Base-by-base conservation (phyloP, 2,329 filamentous ascomycete species). In the Harringtonia lauricola region DNA sequence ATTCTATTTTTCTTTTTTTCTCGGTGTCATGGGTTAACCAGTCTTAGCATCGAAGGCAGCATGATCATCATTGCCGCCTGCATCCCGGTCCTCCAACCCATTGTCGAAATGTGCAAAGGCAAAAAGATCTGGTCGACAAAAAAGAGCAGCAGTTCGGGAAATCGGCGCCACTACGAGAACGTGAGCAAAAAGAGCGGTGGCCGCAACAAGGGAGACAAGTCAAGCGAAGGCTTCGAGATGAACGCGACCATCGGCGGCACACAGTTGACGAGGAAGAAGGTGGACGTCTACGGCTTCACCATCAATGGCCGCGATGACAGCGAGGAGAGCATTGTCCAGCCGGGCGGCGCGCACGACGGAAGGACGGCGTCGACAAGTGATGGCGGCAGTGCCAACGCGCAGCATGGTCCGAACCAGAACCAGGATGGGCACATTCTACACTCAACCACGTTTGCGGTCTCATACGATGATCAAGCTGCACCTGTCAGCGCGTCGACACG, bases 1-100 rank as follows among this genome's bases (percentile, higher is more conserved):
- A 26, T 14, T 19, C 8, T 9, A 21, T 8, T 39, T 30, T 12
- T 6, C 8, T 12, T 13, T 12, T 19, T 19, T 19, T 18, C 17
- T 26, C n/a, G 5, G n/a, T 3, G 17, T 9, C 15, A 30, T 4
- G n/a, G 10, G 15, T 3, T 39, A 14, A 39, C 26, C n/a, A 29
- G 5, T 13, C 3, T 15, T 8, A 35, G 39, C 2, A 41, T 41
- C 21, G 39, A 41, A 18, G 39, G 39, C 8, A 41, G 29, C 34
- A 56, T 58, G 10, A 61, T 58, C 9, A 61, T 62, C 36, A 57
- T 60, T 47, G 60, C 56, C 8, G 52, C 57, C 2, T 60, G 58
- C 14, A 55, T 62, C 17, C 59, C 49, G 3, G 51, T 60, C 12
- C 46, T 61, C 8, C 30, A 41, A 26, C 39, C 39, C 14, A 3